A percentile compares a stretch with the other conserved stretches of the same genome.
Evolutionary conservation across 2,329 filamentous ascomycete genomes (phyloP).

Genomic region (Fusarium musae): DNA sequence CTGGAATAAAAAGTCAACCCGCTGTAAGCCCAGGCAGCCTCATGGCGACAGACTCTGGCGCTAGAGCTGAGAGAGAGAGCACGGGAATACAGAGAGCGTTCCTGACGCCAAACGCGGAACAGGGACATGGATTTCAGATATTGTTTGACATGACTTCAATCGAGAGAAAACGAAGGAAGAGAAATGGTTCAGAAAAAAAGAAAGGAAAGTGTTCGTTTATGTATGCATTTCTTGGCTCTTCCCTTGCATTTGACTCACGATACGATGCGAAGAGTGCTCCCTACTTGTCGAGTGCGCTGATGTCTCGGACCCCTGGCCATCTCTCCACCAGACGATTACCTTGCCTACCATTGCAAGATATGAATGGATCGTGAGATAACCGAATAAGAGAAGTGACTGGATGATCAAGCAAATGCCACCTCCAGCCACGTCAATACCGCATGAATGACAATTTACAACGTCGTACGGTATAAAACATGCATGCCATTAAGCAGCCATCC

Average conservation of each 20-base stretch:
- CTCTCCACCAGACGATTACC: neutral
- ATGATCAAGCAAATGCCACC: neutral
- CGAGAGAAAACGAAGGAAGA: neutral
- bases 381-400: neutral
- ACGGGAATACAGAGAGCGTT: neutral
- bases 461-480: neutral
- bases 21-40: no score
- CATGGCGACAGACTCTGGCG: neutral
- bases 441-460: slow-evolving; percentile 1
- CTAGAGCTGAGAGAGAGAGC: neutral
- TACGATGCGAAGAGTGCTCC: neutral
- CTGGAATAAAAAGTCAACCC: neutral
- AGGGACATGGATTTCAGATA: neutral
- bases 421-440: neutral
- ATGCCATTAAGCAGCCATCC: slow-evolving; percentile 4
- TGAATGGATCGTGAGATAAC: neutral
- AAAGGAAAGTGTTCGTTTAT: neutral
- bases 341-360: neutral
- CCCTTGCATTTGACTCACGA: slow-evolving; percentile 2
- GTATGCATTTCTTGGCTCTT: neutral
- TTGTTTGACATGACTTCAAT: neutral
- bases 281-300: slow-evolving; percentile 23
- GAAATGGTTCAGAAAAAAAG: neutral
- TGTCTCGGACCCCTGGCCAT: slow-evolving; percentile 27
- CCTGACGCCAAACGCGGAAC: slow-evolving; percentile 4